Evolutionary conservation across 805 yeast genomes (phyloP).

Genomic region (Schwanniomyces pseudopolymorphus): DNA sequence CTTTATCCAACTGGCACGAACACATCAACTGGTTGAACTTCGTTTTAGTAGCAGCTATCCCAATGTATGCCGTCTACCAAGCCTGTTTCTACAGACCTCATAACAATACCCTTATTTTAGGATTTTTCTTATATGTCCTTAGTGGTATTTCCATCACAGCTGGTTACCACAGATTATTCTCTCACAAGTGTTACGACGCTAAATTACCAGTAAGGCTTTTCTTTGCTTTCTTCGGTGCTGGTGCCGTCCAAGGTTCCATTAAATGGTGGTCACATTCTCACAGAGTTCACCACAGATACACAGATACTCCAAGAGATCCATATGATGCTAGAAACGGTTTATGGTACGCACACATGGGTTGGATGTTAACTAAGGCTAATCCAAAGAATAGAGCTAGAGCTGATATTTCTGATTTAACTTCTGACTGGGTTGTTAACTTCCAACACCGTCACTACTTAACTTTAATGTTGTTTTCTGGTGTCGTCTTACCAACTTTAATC

Average conservation of each 20-base stretch:
- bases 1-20: slow-evolving; percentile 64
- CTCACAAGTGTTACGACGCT: slow-evolving; percentile 73
- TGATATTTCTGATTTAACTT: slow-evolving; percentile 72
- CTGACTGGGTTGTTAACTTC: slow-evolving; percentile 76
- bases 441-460: slow-evolving; percentile 77
- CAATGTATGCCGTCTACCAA: slow-evolving; percentile 50
- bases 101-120: slow-evolving; percentile 51
- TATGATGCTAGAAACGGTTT: slow-evolving; percentile 83
- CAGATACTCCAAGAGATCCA: slow-evolving; percentile 81
- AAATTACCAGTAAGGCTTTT: slow-evolving; percentile 58
- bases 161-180: slow-evolving; percentile 79
- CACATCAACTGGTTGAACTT: slow-evolving; percentile 81
- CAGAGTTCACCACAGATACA: slow-evolving; percentile 83
- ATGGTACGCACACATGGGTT: slow-evolving; percentile 83
- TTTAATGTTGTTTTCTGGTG: slow-evolving; percentile 59
- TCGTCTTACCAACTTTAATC: slow-evolving; percentile 61
- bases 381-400: slow-evolving; percentile 82
- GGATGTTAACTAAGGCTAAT: slow-evolving; percentile 81
- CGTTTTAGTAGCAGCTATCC: slow-evolving; percentile 61
- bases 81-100: slow-evolving; percentile 51
- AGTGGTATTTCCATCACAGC: slow-evolving; percentile 80
- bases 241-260: slow-evolving; percentile 80
- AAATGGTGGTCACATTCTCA: slow-evolving; percentile 91
- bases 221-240: slow-evolving; percentile 78
- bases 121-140: slow-evolving; percentile 51